phyloP scores from a whole-genome alignment of 768 basidiomycete species.

The Mycena crocata region DNA sequence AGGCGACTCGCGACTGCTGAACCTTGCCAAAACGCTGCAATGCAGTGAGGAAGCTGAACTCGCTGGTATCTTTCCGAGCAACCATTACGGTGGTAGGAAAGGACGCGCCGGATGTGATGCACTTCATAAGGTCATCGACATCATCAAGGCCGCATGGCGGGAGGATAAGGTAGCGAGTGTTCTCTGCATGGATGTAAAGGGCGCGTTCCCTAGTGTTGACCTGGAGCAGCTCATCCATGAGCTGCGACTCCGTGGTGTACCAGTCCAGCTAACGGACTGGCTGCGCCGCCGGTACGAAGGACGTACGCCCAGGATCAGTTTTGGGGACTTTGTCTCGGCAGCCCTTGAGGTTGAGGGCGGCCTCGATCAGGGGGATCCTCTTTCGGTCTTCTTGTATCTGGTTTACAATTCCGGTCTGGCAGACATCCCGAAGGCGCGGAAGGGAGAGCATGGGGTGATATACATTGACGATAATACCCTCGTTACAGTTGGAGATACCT shows the following conservation, averaged over 20 bases:
- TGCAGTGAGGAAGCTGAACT: constrained; percentile 41
- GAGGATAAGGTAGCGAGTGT: no score
- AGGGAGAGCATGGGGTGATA: constrained; percentile 11
- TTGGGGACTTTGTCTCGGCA: background rate
- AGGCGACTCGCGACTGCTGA: constrained; percentile 34
- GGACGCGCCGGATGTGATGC: constrained; percentile 52
- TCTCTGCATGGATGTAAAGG: no score
- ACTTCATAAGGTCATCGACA: constrained; percentile 43
- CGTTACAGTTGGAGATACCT: no score
- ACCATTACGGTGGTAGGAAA: constrained; percentile 53
- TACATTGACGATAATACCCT: constrained; percentile 37
- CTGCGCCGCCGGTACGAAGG: background rate
- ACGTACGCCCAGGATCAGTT: no score
- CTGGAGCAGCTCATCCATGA: constrained; percentile 45
- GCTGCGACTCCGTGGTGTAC: constrained; percentile 41
- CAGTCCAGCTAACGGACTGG: constrained; percentile 34
- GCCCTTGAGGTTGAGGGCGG: constrained; percentile 8
- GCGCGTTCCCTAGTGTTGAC: constrained; percentile 55
- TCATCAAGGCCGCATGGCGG: constrained; percentile 52
- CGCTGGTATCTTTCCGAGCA: constrained; percentile 45
- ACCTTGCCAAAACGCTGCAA: constrained; percentile 14
- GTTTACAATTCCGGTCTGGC: constrained; percentile 32
- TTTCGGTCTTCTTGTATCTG: constrained; percentile 35
- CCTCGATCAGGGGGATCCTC: constrained; percentile 38
- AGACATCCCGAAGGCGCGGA: background rate